Evolutionary conservation across 176 grass and related monocot species (phyloP).

Genomic region (Poa pratensis): DNA sequence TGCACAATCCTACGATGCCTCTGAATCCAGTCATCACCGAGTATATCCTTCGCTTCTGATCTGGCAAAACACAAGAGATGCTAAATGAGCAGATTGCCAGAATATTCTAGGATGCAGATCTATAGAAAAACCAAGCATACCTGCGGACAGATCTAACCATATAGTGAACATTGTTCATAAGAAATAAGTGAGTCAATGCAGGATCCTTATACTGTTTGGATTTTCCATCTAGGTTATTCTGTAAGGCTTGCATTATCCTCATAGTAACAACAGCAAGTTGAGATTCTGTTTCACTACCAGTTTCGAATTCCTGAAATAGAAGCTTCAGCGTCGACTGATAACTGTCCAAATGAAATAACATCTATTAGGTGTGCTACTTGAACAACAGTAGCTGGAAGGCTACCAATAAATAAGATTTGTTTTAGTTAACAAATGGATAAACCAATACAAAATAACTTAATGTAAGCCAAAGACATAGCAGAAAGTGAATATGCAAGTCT

Average conservation of each 20-base stretch:
- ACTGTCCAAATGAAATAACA: conserved; percentile 55
- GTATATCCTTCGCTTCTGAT: conserved; percentile 98
- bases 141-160: conserved; percentile 97
- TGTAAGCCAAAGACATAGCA: conserved; percentile 30
- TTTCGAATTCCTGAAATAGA: conserved; percentile 88
- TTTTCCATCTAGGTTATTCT: conserved; percentile 95
- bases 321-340: conserved; percentile 90
- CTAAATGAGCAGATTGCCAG: conserved; percentile 2
- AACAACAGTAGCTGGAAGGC: conserved; percentile 13
- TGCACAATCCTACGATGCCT: conserved; percentile 96
- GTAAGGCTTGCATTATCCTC: conserved; percentile 98
- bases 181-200: conserved; percentile 81
- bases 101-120: conserved; percentile 2
- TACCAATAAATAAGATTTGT: not conserved
- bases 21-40: conserved; percentile 98
- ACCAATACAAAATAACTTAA: conserved; percentile 7
- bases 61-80: conserved; percentile 44
- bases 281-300: conserved; percentile 71
- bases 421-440: conserved; percentile 28
- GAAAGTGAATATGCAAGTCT: conserved; percentile 27
- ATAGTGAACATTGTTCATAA: conserved; percentile 99
- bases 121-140: conserved; percentile 48
- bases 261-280: conserved; percentile 89
- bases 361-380: conserved; percentile 29
- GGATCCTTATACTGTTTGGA: conserved; percentile 93